These are phyloP conservation scores for Pseudonitzschia delicatissima DNA, from an alignment of 108 stramenopile species.

Conservation along the genomic window DNA sequence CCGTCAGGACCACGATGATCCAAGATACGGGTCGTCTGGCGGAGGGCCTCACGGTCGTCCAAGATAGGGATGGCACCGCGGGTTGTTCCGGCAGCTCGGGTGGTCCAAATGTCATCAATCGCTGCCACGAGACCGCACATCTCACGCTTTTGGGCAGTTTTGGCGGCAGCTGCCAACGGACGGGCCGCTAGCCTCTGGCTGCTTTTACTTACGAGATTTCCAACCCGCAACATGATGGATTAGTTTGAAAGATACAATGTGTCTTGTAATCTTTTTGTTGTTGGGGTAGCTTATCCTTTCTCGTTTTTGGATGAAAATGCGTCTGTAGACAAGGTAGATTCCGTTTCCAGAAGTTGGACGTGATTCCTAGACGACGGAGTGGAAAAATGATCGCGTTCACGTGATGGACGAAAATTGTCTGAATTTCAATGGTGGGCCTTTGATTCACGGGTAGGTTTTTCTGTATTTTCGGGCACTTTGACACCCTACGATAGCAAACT, in stretches of 20 bases:
- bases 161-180: background rate
- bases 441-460: no score
- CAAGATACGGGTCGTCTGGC: constrained; percentile 37
- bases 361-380: background rate
- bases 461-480: constrained; percentile 1
- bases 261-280: no score
- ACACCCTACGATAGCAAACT: no score
- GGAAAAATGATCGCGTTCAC: background rate
- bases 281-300: background rate
- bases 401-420: constrained; percentile 2
- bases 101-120: constrained; percentile 49
- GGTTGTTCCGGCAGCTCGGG: background rate
- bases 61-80: constrained; percentile 33
- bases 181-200: constrained; percentile 13
- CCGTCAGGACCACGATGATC: constrained; percentile 65
- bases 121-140: constrained; percentile 54
- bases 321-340: background rate
- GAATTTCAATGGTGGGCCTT: no score
- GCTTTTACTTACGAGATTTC: constrained; percentile 12
- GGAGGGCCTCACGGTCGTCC: constrained; percentile 26
- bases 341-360: constrained; percentile 1
- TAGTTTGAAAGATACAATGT: constrained; percentile 2
- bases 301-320: no score
- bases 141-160: constrained; percentile 11
- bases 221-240: constrained; percentile 24